A percentile compares a stretch with the other conserved stretches of the same genome.
These are phyloP conservation scores for Phialemoniopsis sp. DNA, from an alignment of 2,329 filamentous ascomycete genomes.

Conservation along the genomic window DNA sequence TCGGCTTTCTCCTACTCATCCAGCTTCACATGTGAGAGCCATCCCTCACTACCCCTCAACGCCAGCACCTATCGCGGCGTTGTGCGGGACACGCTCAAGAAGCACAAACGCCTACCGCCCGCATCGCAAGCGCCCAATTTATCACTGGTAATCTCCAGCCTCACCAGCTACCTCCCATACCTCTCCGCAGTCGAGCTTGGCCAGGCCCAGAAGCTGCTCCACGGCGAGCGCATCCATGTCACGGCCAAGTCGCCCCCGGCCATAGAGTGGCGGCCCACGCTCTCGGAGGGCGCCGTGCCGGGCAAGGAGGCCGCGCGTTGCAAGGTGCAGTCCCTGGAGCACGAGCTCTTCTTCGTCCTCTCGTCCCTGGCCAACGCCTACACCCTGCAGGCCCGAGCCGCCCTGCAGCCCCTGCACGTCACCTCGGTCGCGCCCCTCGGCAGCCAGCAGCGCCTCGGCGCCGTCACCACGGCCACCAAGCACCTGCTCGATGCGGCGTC, in stretches of 20 bases:
- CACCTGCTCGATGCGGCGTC: slow-evolving; percentile 74
- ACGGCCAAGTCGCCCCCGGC: slow-evolving; percentile 56
- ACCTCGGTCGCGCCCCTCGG: slow-evolving; percentile 57
- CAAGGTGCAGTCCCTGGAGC: slow-evolving; percentile 69
- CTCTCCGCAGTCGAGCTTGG: slow-evolving; percentile 74
- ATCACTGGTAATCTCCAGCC: slow-evolving; percentile 60
- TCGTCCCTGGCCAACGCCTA: slow-evolving; percentile 74
- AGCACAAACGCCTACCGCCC: slow-evolving; percentile 79
- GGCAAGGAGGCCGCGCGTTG: slow-evolving; percentile 56
- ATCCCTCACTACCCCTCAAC: slow-evolving; percentile 81
- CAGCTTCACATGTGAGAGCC: slow-evolving; percentile 72
- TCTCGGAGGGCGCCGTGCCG: slow-evolving; percentile 62
- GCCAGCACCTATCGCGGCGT: slow-evolving; percentile 82
- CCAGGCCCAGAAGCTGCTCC: slow-evolving; percentile 48
- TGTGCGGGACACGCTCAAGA: slow-evolving; percentile 78
- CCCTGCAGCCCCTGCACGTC: slow-evolving; percentile 70
- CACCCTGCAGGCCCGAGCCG: slow-evolving; percentile 65
- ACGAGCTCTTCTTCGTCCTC: slow-evolving; percentile 77
- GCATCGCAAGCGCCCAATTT: slow-evolving; percentile 68
- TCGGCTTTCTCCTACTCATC: slow-evolving; percentile 79
- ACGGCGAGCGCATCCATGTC: slow-evolving; percentile 60
- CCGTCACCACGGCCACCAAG: slow-evolving; percentile 72
- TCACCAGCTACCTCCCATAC: slow-evolving; percentile 80
- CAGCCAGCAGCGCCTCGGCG: slow-evolving; percentile 61
- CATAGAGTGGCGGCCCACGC: slow-evolving; percentile 81